phyloP scores from a whole-genome alignment of 768 basidiomycete genomes.

The Gautieria morchelliformis region DNA sequence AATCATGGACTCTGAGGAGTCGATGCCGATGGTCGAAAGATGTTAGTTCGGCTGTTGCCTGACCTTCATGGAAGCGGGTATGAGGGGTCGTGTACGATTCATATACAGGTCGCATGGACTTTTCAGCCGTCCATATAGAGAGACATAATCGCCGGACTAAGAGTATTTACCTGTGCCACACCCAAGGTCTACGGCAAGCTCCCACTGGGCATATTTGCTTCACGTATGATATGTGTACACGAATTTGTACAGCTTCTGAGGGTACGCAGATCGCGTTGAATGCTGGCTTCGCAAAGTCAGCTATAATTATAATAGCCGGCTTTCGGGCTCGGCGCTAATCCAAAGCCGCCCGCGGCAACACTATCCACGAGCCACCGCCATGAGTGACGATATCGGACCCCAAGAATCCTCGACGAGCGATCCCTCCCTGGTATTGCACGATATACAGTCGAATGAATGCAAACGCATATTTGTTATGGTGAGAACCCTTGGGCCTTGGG shows the following conservation, averaged over 20 bases:
- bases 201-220: too few relatives aligned
- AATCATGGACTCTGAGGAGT: too few relatives aligned
- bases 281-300: too few relatives aligned
- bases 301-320: too few relatives aligned
- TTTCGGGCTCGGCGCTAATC: too few relatives aligned
- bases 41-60: conserved; percentile 43
- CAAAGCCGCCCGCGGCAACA: too few relatives aligned
- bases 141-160: too few relatives aligned
- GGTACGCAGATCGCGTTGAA: conserved; percentile 76
- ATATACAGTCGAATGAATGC: conserved; percentile 60
- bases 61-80: too few relatives aligned
- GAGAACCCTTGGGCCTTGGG: conserved; percentile 17
- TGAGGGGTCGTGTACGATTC: neutral
- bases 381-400: neutral
- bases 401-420: conserved; percentile 3
- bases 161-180: too few relatives aligned
- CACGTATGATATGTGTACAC: conserved; percentile 49
- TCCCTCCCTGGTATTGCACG: conserved; percentile 34
- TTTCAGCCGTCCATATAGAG: too few relatives aligned
- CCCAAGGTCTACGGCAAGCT: too few relatives aligned
- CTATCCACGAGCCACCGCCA: neutral
- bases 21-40: conserved; percentile 48
- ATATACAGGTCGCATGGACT: neutral
- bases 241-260: conserved; percentile 50
- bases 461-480: conserved; percentile 70